Evolutionary conservation across 2,329 filamentous ascomycete species (phyloP), one percentile per base, ranked within the genome.

Genomic region (Penicillium thymicola): DNA sequence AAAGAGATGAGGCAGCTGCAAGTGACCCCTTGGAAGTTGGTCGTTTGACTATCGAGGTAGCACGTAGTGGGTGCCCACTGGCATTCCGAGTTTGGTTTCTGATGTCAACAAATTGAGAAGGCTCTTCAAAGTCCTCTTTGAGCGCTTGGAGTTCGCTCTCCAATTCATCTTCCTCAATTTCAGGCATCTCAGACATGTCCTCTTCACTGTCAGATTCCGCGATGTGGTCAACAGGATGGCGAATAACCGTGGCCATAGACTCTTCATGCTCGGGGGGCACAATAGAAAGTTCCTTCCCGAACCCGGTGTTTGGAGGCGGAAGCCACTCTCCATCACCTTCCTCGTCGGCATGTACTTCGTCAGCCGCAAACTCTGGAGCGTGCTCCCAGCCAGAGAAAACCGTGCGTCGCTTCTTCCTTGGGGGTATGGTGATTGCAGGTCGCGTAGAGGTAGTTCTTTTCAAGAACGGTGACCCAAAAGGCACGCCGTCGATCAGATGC

Each of bases 401-500:
- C 40, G 63, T 88, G 65, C 64, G 70, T n/a, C 85, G 80, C 36
- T 81, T 82, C 65, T 94, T 95, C 59, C 87, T 82, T 1, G 91
- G 87, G 0, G 89, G 89, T 16, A 95, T 89, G 13, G 81, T 76
- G 38, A 95, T 77, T 0, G 82, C 71, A 1, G 91, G 91, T 45
- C 91, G 82, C 55, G 81, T 80, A 8, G 80, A 79, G 0, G 82
- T 79, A 1, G 76, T 67, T 65, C 75, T 69, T 58, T 83, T 83
- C 9, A 93, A 76, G 67, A 85, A 85, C 1, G 88, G 86, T 58
- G 88, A 83, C 3, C 93, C 92, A 70, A 93, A 96, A 0, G 91
- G 84, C 21, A 96, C 79, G 4, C 93, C 92, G 70, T 97, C 93
- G 11, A 94, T 82, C 6, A 97, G 80, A 69, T 92, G 92, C 63